phyloP scores from a whole-genome alignment of 495 filamentous ascomycete species.

The Xylaria scruposa region DNA sequence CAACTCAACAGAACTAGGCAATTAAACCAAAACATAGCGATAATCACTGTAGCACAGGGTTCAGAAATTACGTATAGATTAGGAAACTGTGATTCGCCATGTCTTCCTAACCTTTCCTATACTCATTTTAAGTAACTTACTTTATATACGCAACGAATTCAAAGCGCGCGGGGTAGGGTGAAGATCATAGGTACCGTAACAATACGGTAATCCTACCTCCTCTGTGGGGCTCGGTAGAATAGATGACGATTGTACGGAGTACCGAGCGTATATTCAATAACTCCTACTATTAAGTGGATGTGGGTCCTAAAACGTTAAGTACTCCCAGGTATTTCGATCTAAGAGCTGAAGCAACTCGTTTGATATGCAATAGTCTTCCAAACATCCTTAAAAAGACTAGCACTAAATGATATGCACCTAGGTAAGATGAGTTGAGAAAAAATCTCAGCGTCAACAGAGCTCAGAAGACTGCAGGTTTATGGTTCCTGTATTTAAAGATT shows the following conservation, averaged over 20 bases:
- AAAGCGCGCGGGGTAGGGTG: conserved; percentile 17
- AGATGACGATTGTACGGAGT: neutral
- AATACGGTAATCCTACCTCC: conserved; percentile 5
- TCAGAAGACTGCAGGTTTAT: no score
- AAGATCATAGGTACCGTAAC: neutral
- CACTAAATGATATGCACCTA: no score
- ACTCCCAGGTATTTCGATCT: neutral
- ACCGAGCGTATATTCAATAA: neutral
- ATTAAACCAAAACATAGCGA: neutral
- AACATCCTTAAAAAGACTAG: neutral
- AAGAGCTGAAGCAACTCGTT: no score
- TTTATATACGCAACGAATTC: neutral
- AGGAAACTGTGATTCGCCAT: neutral
- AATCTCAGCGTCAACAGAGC: no score
- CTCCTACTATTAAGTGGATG: neutral
- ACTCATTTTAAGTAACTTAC: neutral
- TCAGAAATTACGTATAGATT: neutral
- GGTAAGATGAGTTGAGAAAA: no score
- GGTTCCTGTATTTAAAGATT: no score
- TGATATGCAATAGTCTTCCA: neutral
- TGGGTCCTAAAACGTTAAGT: neutral
- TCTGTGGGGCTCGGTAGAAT: conserved; percentile 13
- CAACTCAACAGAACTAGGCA: neutral
- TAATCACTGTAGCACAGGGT: neutral
- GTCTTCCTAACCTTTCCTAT: neutral